Percentiles rank a stretch among this genome's conserved stretches.
phyloP scores from a whole-genome alignment of 805 yeast species.

The Yarrowia alimentaria region DNA sequence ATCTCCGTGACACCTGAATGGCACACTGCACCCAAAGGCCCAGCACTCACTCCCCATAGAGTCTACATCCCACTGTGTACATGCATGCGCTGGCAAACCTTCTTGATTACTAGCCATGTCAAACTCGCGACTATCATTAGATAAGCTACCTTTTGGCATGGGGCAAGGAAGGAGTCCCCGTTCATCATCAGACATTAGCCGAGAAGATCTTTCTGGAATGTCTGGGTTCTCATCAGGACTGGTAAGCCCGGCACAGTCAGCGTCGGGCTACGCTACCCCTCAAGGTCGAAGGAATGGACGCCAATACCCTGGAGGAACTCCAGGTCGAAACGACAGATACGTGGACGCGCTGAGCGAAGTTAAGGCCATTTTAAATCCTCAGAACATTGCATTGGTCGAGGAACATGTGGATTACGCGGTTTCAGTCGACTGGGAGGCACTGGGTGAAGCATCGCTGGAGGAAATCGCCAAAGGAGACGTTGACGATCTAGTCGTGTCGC shows the following conservation, averaged over 20 bases:
- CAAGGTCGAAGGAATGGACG: constrained; percentile 21
- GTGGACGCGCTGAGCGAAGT: constrained; percentile 18
- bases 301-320: background rate
- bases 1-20: no score
- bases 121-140: constrained; percentile 8
- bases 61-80: no score
- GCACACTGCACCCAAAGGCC: no score
- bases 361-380: constrained; percentile 23
- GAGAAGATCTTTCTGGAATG: constrained; percentile 6
- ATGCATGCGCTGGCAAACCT: no score
- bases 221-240: constrained; percentile 6
- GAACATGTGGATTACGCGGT: background rate
- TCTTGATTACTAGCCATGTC: no score
- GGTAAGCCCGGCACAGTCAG: constrained; percentile 10
- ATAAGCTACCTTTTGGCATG: constrained; percentile 7
- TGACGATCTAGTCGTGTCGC: constrained; percentile 3
- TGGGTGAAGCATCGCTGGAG: background rate
- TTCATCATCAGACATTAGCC: constrained; percentile 18
- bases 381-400: background rate
- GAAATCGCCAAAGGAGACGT: constrained; percentile 8
- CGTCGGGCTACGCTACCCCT: constrained; percentile 9
- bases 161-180: no score
- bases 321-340: background rate
- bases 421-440: constrained; percentile 17
- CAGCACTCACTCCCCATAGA: no score